Base-by-base conservation (phyloP, 495 filamentous ascomycete genomes). In the Bacidia rubella region DNA sequence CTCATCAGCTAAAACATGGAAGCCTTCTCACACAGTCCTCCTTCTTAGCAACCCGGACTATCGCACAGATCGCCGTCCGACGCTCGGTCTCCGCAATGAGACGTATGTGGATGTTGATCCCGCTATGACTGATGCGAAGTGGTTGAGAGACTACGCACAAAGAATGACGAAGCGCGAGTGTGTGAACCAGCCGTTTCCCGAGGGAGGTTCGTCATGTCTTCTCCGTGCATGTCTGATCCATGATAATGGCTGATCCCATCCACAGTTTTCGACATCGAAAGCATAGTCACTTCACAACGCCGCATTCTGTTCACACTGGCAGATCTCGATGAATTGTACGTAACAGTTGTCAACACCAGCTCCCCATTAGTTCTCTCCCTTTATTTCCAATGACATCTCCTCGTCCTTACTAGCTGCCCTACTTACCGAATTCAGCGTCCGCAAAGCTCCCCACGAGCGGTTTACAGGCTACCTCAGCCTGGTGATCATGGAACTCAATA, bases 381-480 rank as follows among this genome's bases (percentile, higher is more conserved):
- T 22, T 0, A 21, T n/a, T n/a, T n/a, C n/a, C n/a, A n/a, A n/a
- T n/a, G n/a, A n/a, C n/a, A n/a, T n/a, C n/a, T 19, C 27, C 29
- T 51, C 21, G 1, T 27, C 38, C 19, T 35, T 25, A 21, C 1
- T 29, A 1, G 20, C 42, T 49, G 54, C 48, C 35, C 29, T 21
- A 19, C 23, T 19, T 32, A 43, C 12, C 40, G 11, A 20, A n/a
- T n/a, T n/a, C n/a, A 50, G 47, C 2, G 47, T 25, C 5, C 4
- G 26, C 15, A 21, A 2, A 2, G 9, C 10, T 2, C 25, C 12
- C 4, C 2, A n/a, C 11, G 64, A 69, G 11, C 61, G 62, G 22
- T 80, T 81, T 62, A 75, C 70, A 10, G 81, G 78, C 23, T 82
- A 75, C 54, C 63, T 85, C 49, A 80, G 70, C 57, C 65, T 82